Base-by-base conservation (phyloP, 192 early-diverging fungal genomes). In the Thoreauomyces humboldtii region DNA sequence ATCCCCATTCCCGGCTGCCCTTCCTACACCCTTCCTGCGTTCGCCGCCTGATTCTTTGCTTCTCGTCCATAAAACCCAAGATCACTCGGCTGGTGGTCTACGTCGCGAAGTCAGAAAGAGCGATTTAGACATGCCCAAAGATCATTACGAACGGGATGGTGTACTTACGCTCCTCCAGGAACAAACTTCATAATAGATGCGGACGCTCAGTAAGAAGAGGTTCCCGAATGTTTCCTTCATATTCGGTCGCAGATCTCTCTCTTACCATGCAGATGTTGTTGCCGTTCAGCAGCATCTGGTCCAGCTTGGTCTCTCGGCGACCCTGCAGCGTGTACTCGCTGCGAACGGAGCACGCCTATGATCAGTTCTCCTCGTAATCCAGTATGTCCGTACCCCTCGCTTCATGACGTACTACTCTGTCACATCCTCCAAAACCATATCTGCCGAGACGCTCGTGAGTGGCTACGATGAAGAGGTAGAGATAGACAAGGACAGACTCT, bases 351-450 rank as follows among this genome's bases (percentile, higher is more conserved):
- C 2, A 29, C 50, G 27, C 15, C 3, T 29, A 31, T n/a, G 27
- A 15, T 0, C n/a, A 24, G 1, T 24, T 24, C 0, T 52, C 27
- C n/a, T 1, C n/a, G 25, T 52, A 0, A 21, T n/a, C 27, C n/a
- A 12, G 14, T 24, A 15, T n/a, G 17, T 24, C 27, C 50, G 7
- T 41, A 7, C 15, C 32, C 38, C 54, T 7, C 27, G 14, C 43
- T 6, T 19, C 19, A 0, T 19, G 15, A 87, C 88, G 74, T 77
- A 89, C 87, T 80, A 95, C 80, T 99, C 95, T 28, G 93, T 96
- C 34, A 97, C 96, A 58, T 99, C 88, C 58, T 96, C 91, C 56
- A 99, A 73, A 3, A 99, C 94, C 96, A 99, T 96, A 76, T 97
- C 84, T 88, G 38, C 19, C 36, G 45, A 9, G 19, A 19, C 7